Evolutionary conservation across 257 asterid species (phyloP).

Genomic region (Misopates orontium): DNA sequence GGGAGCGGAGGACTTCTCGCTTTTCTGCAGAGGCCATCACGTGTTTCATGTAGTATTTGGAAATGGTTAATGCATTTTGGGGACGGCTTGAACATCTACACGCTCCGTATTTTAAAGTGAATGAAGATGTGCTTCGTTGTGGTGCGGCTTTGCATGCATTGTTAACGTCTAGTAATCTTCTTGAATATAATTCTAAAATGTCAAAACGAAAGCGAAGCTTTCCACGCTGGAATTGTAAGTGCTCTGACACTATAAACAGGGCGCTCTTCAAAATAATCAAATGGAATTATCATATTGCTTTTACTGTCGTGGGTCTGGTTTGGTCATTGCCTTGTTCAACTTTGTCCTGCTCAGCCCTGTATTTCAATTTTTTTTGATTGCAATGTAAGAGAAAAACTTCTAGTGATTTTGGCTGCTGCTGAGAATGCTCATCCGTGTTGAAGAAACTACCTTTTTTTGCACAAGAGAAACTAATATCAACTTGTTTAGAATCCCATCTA

Average conservation of each 20-base stretch:
- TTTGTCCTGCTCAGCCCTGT: too few species aligned
- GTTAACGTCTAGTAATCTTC: constrained; percentile 44
- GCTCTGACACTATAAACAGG: not conserved
- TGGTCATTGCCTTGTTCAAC: too few species aligned
- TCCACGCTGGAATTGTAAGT: constrained; percentile 47
- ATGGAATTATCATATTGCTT: too few species aligned
- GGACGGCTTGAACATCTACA: constrained; percentile 43
- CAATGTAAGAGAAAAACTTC: too few species aligned
- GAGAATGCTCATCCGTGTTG: too few species aligned
- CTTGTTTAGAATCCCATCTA: too few species aligned
- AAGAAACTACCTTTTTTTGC: too few species aligned
- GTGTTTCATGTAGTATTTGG: constrained; percentile 51
- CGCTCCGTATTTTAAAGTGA: constrained; percentile 47
- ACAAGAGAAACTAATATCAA: too few species aligned
- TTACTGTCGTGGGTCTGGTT: too few species aligned
- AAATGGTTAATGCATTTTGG: constrained; percentile 42
- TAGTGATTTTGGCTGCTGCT: too few species aligned
- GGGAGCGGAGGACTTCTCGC: constrained; percentile 68
- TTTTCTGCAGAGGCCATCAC: constrained; percentile 60
- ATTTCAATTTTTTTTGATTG: too few species aligned
- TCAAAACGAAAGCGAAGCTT: constrained; percentile 16
- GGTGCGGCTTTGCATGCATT: constrained; percentile 76
- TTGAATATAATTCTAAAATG: constrained; percentile 28
- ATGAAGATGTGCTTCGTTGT: constrained; percentile 60
- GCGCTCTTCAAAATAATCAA: not conserved